phyloP scores from a whole-genome alignment of 208 protist species.

The Trypanosomatidae sp. region DNA sequence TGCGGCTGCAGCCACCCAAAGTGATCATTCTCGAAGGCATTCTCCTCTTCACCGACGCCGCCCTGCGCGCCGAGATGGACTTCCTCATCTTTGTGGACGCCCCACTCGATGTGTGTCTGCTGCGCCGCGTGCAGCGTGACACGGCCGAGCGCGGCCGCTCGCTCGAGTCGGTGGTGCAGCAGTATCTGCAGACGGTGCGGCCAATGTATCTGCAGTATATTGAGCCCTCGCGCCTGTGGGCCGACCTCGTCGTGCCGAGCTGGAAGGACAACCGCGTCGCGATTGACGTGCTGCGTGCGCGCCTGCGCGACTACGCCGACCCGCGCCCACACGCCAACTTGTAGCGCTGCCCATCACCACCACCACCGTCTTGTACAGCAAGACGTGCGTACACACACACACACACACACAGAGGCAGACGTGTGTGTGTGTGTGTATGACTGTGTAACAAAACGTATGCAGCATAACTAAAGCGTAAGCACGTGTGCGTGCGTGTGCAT shows the following conservation, averaged over 20 bases:
- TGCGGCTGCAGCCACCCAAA: conserved; percentile 38
- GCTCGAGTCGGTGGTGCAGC: conserved; percentile 55
- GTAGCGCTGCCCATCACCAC: background rate
- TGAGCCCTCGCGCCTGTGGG: conserved; percentile 47
- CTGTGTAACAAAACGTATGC: no score
- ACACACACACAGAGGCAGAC: no score
- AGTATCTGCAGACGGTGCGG: conserved; percentile 87
- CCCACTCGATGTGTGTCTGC: conserved; percentile 75
- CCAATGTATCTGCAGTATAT: conserved; percentile 75
- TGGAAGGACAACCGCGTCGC: conserved; percentile 74
- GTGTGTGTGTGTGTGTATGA: no score
- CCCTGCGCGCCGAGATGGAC: conserved; percentile 54
- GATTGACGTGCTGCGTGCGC: conserved; percentile 41
- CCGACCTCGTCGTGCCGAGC: conserved; percentile 84
- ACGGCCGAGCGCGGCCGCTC: conserved; percentile 66
- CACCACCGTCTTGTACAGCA: no score
- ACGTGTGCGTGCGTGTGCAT: no score
- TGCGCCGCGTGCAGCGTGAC: conserved; percentile 66
- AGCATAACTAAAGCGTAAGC: no score
- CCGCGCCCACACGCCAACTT: background rate
- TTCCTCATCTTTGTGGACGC: conserved; percentile 87
- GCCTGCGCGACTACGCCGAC: conserved; percentile 6
- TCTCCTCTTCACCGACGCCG: conserved; percentile 49
- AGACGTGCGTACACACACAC: no score
- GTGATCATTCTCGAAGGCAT: conserved; percentile 90